Base-by-base conservation (phyloP, 1,284 basidiomycete genomes). In the Amylostereum areolatum region DNA sequence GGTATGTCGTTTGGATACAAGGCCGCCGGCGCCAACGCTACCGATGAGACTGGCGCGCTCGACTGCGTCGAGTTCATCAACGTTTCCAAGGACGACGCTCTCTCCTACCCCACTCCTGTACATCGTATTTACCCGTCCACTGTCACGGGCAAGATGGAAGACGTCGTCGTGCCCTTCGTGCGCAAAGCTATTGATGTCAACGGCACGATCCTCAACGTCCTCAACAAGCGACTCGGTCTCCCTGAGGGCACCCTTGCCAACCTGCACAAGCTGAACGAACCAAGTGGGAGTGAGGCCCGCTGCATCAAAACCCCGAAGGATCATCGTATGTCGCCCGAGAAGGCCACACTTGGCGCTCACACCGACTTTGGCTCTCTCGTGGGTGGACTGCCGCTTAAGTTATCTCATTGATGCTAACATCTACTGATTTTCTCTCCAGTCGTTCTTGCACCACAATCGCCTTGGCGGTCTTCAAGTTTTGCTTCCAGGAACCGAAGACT, bases 381-480 rank as follows among this genome's bases (percentile, higher is more conserved):
- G 39, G 36, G 57, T 43, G 18, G 18, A 18, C 18, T 18, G 18
- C 18, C 18, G 18, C 18, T 18, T 18, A 18, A 18, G 18, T 18
- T 18, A 18, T 18, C 18, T 18, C 18, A 18, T 18, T 18, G 18
- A 18, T 18, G 18, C 18, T 18, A 18, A 18, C 18, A 18, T 18
- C 18, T 18, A 18, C 18, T 18, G 18, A 18, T 18, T 18, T 27
- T 43, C 41, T 6, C 30, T 25, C 34, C 37, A 39, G 75, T 78
- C 81, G 0, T 78, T 85, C 64, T 65, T 86, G 44, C 81, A 84
- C 62, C 88, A 88, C 62, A 87, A 87, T 61, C 75, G 75, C 11
- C 73, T 89, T 0, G 85, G 85, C 3, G 86, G 86, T 0, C 66
- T 89, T 5, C 86, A 89, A 57, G 83, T 88, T 1, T 69, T 86